Evolutionary conservation across 1,284 basidiomycete genomes (phyloP), one percentile per base, ranked within the genome.

Genomic region (Pseudozyma tsukubaensis): DNA sequence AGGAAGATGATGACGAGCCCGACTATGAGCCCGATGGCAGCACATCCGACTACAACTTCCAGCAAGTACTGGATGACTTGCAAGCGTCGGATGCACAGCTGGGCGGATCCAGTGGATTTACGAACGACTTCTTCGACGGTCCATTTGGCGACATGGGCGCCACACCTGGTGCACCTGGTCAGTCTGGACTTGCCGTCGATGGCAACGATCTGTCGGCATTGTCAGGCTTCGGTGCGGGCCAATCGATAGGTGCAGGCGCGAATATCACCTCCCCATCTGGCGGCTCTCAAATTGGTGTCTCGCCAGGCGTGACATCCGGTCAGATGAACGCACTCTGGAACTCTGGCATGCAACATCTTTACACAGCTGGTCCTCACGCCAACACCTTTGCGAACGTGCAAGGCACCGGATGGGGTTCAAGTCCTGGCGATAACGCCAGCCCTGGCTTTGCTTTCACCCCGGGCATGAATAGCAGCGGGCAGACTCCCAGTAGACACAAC

Each of bases 41-140:
- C n/a, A 40, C 37, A 8, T 42, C 58, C 21, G 52, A 63, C 18
- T 61, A 61, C 58, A 61, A 60, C 29, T 68, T 69, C 24, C 58
- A 69, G 18, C 65, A 64, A 29, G 65, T 69, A 35, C 47, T 73
- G 29, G 65, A 61, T 24, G 65, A 68, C 4, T 19, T 73, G 47
- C 61, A 64, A 24, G 62, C 62, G 5, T 59, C 68, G 24, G 58
- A 64, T 13, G 45, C 50, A 8, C 43, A 35, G 35, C 51, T 57
- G 1, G 56, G 47, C 11, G 16, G 24, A 14, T 21, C 43, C 5
- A 44, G 39, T 10, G 55, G 45, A 5, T 47, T 73, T 16, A 44
- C 71, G 16, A 51, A 49, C 37, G 65, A 69, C 47, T 73, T 73
- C 35, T 73, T 73, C 50, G 71, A 73, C n/a, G 71, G 71, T 7